Base-by-base conservation (phyloP, 352 stramenopile species). In the Phytophthora pisi region DNA sequence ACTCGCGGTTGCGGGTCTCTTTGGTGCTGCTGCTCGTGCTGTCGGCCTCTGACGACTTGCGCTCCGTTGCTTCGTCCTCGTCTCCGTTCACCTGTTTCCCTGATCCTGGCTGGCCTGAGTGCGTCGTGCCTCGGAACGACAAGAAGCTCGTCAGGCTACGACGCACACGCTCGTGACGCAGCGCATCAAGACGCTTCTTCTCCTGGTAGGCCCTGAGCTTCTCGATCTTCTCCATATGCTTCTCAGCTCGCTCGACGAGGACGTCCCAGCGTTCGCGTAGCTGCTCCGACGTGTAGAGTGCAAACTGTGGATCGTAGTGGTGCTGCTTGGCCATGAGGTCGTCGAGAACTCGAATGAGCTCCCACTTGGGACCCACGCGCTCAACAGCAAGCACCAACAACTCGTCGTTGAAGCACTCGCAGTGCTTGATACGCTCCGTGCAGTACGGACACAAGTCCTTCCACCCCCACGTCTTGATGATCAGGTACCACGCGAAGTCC, bases 321-420 rank as follows among this genome's bases (percentile, higher is more conserved):
- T 70, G 64, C 34, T 66, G 70, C 42, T 80, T 88, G 9, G 68
- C 72, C 23, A 91, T 72, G n/a, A 86, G 53, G 6, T 51, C 43
- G 57, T 91, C 82, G 4, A 91, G 68, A 2, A 89, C 51, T n/a
- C 71, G 45, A 57, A 91, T 91, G 24, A 91, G 72, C 16, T 80
- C 74, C 82, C 82, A 91, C 61, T 91, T 91, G 18, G 82, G 69
- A 5, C 82, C 80, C 2, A 89, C 78, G 38, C 75, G 74, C 40
- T 87, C 82, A 13, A 91, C 78, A 1, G 78, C 74, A 31, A 88
- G 63, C 40, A 89, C 77, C 30, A 91, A 64, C 31, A 91, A 34
- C 57, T 89, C 82, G 58, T 91, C 82, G 36, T 89, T 89, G 51
- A 89, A 89, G 59, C 82, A 91, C 64, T 91, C 82, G 54, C 82